Base-by-base conservation (phyloP, 768 basidiomycete species). In the Tremella yokohamensis region DNA sequence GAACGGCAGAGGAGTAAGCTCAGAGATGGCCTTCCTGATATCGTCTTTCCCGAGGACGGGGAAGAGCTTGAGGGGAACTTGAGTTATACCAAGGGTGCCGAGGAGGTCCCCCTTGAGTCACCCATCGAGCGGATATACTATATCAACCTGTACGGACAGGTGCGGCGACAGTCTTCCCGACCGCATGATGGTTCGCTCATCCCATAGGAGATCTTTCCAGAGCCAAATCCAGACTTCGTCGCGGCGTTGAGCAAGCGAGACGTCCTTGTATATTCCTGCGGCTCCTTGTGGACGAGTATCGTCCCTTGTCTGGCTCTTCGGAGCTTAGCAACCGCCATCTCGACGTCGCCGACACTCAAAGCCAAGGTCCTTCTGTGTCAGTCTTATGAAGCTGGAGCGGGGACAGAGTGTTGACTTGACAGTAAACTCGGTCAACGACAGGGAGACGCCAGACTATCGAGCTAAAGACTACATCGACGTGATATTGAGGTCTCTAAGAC, bases 201-300 rank as follows among this genome's bases (percentile, higher is more conserved):
- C 22, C 37, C 25, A 15, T 62, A 78, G 77, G 90, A 94, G 78
- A 87, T 96, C n/a, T 85, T 88, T 69, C 92, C 92, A 16, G 80
- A 83, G 40, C 90, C 92, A 0, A 94, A 93, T 73, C 83, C 85
- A 1, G 88, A 88, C 42, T 90, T 86, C 69, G 70, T 97, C 50
- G 76, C 82, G 12, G 82, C 83, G 52, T 78, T 94, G 9, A 76
- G 78, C 2, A 78, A 80, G 26, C 82, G 82, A 56, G 83, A 88
- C 62, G 79, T 87, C 1, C 79, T 97, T 25, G 84, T 97, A 1
- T 96, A 94, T 73, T 92, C 90, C 2, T 92, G 91, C 70, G 92
- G 92, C 4, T 94, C 91, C 1, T 79, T 97, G 8, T 97, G 90
- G 90, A 97, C 92, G 13, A 89, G 88, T 65, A 88, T 96, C 59